Conservation (phyloP, 768 basidiomycete genomes). For the Chiua virens region DNA sequence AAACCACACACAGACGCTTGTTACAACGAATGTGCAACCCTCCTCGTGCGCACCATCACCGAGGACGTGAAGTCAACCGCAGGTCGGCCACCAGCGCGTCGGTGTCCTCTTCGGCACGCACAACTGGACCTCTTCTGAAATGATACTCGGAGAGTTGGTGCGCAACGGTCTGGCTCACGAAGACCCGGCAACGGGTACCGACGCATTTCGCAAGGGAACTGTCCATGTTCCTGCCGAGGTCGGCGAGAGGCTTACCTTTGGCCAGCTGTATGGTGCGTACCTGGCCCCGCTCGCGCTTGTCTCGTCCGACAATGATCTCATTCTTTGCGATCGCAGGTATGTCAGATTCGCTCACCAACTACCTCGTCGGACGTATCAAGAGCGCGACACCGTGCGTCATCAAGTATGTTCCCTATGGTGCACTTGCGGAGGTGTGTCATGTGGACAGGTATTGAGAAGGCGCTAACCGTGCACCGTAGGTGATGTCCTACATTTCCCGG, state of each 20-base stretch:
- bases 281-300: neutral
- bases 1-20: constrained; percentile 74
- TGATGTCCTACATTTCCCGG: constrained; percentile 87
- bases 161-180: constrained; percentile 46
- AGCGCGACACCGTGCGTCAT: constrained; percentile 66
- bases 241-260: constrained; percentile 67
- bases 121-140: constrained; percentile 67
- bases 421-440: constrained; percentile 51
- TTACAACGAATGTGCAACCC: constrained; percentile 61
- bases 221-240: constrained; percentile 52
- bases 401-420: constrained; percentile 84
- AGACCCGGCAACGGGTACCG: constrained; percentile 8
- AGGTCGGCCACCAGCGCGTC: constrained; percentile 32
- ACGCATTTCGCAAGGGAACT: constrained; percentile 25
- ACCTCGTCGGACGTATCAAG: constrained; percentile 56
- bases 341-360: constrained; percentile 78
- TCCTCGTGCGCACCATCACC: constrained; percentile 57
- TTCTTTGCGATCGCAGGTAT: constrained; percentile 54
- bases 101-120: constrained; percentile 87
- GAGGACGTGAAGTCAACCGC: constrained; percentile 42
- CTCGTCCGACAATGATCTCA: neutral
- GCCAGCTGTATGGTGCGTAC: constrained; percentile 77
- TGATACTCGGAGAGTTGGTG: constrained; percentile 62
- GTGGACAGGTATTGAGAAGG: neutral
- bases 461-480: constrained; percentile 37